phyloP scores from a whole-genome alignment of 2,329 filamentous ascomycete species.

The Pseudopithomyces chartarum region DNA sequence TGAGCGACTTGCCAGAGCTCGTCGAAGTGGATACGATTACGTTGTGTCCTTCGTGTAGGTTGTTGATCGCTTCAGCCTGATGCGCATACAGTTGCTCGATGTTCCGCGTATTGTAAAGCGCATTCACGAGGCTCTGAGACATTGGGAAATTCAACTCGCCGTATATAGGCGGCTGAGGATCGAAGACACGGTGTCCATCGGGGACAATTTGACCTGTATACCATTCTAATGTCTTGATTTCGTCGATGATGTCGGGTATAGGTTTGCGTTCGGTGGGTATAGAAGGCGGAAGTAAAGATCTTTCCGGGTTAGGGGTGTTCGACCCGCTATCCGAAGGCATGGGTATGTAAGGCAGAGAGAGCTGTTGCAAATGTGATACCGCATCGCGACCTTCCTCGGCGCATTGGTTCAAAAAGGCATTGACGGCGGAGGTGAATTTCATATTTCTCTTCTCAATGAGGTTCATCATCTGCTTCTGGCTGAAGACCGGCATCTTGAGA shows the following conservation, averaged over 20 bases:
- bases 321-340: slow-evolving; percentile 54
- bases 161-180: slow-evolving; percentile 79
- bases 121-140: slow-evolving; percentile 93
- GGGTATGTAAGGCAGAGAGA: slow-evolving; percentile 68
- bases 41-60: slow-evolving; percentile 77
- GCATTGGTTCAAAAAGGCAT: slow-evolving; percentile 77
- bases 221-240: slow-evolving; percentile 82
- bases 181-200: slow-evolving; percentile 88
- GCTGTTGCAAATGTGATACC: slow-evolving; percentile 64
- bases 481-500: slow-evolving; percentile 88
- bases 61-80: slow-evolving; percentile 92
- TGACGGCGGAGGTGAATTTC: slow-evolving; percentile 80
- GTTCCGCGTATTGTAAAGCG: slow-evolving; percentile 86
- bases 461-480: slow-evolving; percentile 87
- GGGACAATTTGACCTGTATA: slow-evolving; percentile 93
- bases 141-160: slow-evolving; percentile 84
- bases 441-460: slow-evolving; percentile 88
- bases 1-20: slow-evolving; percentile 95
- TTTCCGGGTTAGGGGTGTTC: slow-evolving; percentile 49
- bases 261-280: slow-evolving; percentile 81
- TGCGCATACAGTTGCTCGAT: slow-evolving; percentile 89
- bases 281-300: slow-evolving; percentile 62
- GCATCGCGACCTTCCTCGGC: slow-evolving; percentile 68
- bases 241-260: slow-evolving; percentile 82
- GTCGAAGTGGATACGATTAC: slow-evolving; percentile 95